phyloP scores from a whole-genome alignment of 2,329 filamentous ascomycete genomes.

The Pestalotiopsis sp. region DNA sequence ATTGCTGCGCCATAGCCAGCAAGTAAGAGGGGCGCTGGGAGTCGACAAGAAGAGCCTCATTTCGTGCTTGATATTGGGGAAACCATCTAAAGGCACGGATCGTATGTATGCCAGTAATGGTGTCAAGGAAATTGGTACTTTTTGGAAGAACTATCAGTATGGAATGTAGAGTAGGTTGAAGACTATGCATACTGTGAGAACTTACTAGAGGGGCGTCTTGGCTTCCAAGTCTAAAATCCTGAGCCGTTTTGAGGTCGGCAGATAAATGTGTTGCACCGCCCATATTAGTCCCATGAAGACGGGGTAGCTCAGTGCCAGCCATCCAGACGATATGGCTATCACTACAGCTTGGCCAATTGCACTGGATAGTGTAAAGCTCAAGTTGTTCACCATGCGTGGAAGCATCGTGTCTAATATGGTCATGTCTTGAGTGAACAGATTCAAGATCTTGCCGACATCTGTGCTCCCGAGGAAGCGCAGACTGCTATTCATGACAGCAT shows the following conservation, averaged over 20 bases:
- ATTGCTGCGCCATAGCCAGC: slow-evolving; percentile 33
- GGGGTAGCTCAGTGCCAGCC: slow-evolving; percentile 52
- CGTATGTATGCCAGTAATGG: slow-evolving; percentile 56
- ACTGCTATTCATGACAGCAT: background rate
- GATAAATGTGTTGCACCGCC: slow-evolving; percentile 57
- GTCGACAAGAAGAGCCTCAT: slow-evolving; percentile 50
- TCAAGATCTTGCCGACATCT: slow-evolving; percentile 43
- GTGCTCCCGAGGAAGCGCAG: slow-evolving; percentile 43
- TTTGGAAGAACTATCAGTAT: background rate
- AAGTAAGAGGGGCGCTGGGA: slow-evolving; percentile 44
- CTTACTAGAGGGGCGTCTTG: slow-evolving; percentile 59
- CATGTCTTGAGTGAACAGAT: slow-evolving; percentile 49
- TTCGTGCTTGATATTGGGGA: slow-evolving; percentile 42
- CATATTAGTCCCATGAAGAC: slow-evolving; percentile 49
- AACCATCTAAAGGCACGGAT: slow-evolving; percentile 61
- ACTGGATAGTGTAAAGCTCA: slow-evolving; percentile 24
- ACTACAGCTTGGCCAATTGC: slow-evolving; percentile 48
- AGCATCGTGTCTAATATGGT: slow-evolving; percentile 43
- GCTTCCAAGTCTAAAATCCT: slow-evolving; percentile 64
- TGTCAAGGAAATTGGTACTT: slow-evolving; percentile 56
- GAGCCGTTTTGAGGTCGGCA: slow-evolving; percentile 62
- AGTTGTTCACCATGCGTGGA: slow-evolving; percentile 35
- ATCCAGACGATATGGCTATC: slow-evolving; percentile 45
- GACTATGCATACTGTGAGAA: background rate
- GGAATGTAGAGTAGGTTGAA: background rate